Base-by-base conservation (phyloP, 2,329 filamentous ascomycete genomes). In the Nigrospora sphaerica region DNA sequence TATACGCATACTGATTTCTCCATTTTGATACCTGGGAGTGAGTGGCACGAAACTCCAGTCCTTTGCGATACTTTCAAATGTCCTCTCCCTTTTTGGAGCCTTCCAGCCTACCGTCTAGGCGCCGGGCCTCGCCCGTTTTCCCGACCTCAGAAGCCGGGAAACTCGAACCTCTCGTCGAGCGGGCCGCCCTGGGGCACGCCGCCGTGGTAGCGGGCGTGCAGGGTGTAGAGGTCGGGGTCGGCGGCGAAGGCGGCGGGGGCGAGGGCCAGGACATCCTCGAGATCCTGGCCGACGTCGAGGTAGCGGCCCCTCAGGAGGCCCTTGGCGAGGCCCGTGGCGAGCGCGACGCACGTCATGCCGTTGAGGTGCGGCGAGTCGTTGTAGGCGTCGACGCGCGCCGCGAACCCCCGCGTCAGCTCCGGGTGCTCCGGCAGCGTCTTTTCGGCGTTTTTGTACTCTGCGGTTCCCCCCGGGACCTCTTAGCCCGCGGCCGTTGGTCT, bases 291-390 rank as follows among this genome's bases (percentile, higher is more conserved):
- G 3, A 61, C 60, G 39, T 62, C 60, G 41, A 61, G 51, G 45
- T 62, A 62, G 42, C 48, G 51, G 5, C 60, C 59, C 31, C 54
- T 49, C 39, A 62, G 47, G 6, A 45, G 54, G 4, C 52, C 46
- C 45, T 59, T 62, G 19, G 52, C 59, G 2, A 61, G 7, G 1
- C 58, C 60, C 16, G 54, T 56, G 2, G 60, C 60, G 32, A 62
- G 49, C 32, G 60, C 60, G 3, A 62, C 59, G 38, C 59, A 62
- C 11, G 55, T 47, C 60, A 62, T 62, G 28, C 59, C 59, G 51
- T 61, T 60, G n/a, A 62, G 54, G 46, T 62, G 55, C 1, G 57
- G 57, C 17, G 60, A 62, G 45, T 62, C 60, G 45, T 58, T 58
- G 52, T 62, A 62, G 12, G 52, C 45, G 40, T 61, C 53, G 5